These are phyloP conservation scores for Scolecobasidium constrictum DNA, from an alignment of 2,329 filamentous ascomycete species.

Conservation along the genomic window DNA sequence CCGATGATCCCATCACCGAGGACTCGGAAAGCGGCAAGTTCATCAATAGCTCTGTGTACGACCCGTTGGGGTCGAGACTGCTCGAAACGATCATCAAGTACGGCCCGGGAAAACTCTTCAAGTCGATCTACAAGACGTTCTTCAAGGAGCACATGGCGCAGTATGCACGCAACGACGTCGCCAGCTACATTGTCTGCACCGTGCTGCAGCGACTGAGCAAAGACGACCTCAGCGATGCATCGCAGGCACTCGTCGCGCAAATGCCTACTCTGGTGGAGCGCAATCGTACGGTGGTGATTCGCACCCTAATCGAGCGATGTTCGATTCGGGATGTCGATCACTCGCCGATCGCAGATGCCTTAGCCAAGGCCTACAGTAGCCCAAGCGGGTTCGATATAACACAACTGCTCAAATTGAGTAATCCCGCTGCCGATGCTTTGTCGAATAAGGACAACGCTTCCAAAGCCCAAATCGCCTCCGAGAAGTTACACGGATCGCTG, in stretches of 20 bases:
- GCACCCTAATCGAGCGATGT: slow-evolving; percentile 74
- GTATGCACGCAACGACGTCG: slow-evolving; percentile 79
- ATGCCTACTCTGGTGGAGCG: slow-evolving; percentile 63
- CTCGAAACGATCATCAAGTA: slow-evolving; percentile 76
- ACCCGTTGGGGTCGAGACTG: slow-evolving; percentile 79
- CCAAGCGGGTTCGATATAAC: slow-evolving; percentile 43
- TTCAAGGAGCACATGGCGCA: slow-evolving; percentile 71
- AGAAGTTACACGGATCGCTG: slow-evolving; percentile 71
- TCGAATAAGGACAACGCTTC: slow-evolving; percentile 14
- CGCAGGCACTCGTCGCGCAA: slow-evolving; percentile 61
- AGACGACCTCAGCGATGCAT: slow-evolving; percentile 68
- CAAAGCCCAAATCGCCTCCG: slow-evolving; percentile 17
- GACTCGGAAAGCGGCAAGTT: slow-evolving; percentile 67
- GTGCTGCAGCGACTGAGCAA: slow-evolving; percentile 76
- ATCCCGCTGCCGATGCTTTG: slow-evolving; percentile 12
- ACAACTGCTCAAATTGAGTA: slow-evolving; percentile 48
- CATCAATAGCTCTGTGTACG: slow-evolving; percentile 78
- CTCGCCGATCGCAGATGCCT: slow-evolving; percentile 38
- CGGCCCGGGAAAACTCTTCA: slow-evolving; percentile 82
- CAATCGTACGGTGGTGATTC: slow-evolving; percentile 67
- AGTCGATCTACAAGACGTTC: slow-evolving; percentile 68
- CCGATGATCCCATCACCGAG: slow-evolving; percentile 66
- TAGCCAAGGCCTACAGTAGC: slow-evolving; percentile 46
- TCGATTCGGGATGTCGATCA: slow-evolving; percentile 52
- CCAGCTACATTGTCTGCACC: slow-evolving; percentile 75